Conservation (phyloP, 2,329 filamentous ascomycete genomes). For the Aspergillus melleus region DNA sequence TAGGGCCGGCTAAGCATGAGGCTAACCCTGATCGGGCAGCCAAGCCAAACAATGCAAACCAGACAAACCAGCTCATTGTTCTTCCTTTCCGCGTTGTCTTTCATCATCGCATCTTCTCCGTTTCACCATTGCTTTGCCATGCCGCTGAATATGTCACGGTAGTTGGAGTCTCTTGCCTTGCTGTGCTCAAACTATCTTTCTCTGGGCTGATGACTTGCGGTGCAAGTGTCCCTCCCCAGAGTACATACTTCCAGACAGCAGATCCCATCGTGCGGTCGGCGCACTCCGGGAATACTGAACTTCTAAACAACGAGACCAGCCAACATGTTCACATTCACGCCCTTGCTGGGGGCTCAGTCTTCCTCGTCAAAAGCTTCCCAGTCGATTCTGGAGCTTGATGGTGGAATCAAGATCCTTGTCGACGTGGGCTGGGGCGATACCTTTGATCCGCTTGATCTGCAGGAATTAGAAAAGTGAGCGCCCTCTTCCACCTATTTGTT, state of each 20-base stretch:
- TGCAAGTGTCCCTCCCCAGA: not conserved
- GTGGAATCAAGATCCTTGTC: slow-evolving; percentile 90
- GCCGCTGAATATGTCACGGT: not conserved
- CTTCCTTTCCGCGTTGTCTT: slow-evolving; percentile 2
- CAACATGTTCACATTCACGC: slow-evolving; percentile 91
- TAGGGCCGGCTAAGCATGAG: too few relatives aligned
- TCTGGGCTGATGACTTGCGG: slow-evolving; percentile 15
- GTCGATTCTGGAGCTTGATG: slow-evolving; percentile 94
- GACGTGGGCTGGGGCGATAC: slow-evolving; percentile 95
- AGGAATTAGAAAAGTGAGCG: slow-evolving; percentile 82
- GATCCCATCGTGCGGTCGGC: slow-evolving; percentile 4
- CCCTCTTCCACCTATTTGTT: slow-evolving; percentile 4
- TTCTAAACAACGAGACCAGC: slow-evolving; percentile 2
- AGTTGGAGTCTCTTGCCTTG: not conserved
- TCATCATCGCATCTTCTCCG: slow-evolving; percentile 1
- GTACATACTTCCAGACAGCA: slow-evolving; percentile 1
- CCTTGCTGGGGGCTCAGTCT: slow-evolving; percentile 86
- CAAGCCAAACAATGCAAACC: not conserved
- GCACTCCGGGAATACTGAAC: not conserved
- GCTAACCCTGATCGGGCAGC: not conserved
- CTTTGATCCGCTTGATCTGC: slow-evolving; percentile 79
- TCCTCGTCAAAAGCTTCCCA: slow-evolving; percentile 78
- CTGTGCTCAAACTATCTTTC: not conserved
- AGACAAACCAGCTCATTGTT: slow-evolving; percentile 12
- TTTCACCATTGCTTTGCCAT: not conserved